Evolutionary conservation across 345 rosid genomes (phyloP), one percentile per base, ranked within the genome.

Genomic region (Hirschfeldia incana): DNA sequence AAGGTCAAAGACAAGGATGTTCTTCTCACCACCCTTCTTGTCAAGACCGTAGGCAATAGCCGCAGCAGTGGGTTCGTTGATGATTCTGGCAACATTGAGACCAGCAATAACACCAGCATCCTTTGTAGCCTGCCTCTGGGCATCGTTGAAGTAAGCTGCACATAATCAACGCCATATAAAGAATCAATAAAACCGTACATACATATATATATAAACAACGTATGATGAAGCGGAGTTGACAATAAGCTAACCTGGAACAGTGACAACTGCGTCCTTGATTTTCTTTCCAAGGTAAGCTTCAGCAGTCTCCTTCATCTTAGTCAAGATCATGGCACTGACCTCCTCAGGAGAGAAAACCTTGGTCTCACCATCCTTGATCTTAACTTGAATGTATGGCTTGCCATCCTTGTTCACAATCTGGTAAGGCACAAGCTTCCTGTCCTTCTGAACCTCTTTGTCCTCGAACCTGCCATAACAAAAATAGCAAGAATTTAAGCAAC

Each of bases 231-330:
- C 3, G 8, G 57, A 53, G 15, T 5, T 16, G 9, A 16, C 21
- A 53, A n/a, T 15, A 16, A 53, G 59, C 59, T 15, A 53, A 53
- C 59, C 98, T 62, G 98, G 98, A 85, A 94, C 98, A 39, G 98
- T 94, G 75, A 94, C 98, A 49, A 94, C 98, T 5, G 97, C 97
- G 79, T 94, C 98, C 90, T 89, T 94, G 77, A 94, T 94, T 80
- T 94, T 92, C 90, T 94, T 94, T n/a, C 98, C 98, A 66, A 92
- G 95, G 90, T 87, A 94, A 10, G 98, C 97, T 71, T 94, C 97
- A 0, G 98, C 98, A 9, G 98, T 94, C 85, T 94, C 98, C 89
- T 94, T 94, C 98, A 92, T 94, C 89, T 94, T 94, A 10, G 68
- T 89, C 78, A 94, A 68, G 66, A 94, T 12, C 98, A 92, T 94